These are phyloP conservation scores for Blastocladiella britannica DNA, from an alignment of 192 early-diverging fungal species.

Conservation along the genomic window DNA sequence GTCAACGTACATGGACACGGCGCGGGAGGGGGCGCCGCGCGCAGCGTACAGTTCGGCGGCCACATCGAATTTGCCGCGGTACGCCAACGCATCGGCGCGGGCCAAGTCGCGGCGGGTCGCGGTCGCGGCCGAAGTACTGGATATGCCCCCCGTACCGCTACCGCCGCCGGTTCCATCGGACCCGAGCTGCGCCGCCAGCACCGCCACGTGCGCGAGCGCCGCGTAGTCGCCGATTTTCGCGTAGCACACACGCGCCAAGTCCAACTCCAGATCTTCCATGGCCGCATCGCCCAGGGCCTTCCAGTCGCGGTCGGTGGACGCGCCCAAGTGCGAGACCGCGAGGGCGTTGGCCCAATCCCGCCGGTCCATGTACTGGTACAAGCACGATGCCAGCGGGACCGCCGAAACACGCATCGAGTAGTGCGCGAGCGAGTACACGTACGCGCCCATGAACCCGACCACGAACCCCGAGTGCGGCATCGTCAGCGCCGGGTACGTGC, in stretches of 20 bases:
- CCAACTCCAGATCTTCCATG: conserved; percentile 19
- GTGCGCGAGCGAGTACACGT: conserved; percentile 24
- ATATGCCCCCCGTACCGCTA: too few relatives aligned
- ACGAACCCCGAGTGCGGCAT: conserved; percentile 34
- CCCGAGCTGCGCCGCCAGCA: conserved; percentile 7
- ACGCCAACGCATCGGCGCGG: conserved; percentile 23
- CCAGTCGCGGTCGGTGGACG: conserved; percentile 31
- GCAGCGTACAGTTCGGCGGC: neutral
- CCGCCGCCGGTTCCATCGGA: neutral
- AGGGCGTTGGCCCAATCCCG: conserved; percentile 23
- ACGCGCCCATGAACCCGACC: conserved; percentile 34
- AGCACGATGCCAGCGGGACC: conserved; percentile 23
- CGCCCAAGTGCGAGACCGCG: conserved; percentile 27
- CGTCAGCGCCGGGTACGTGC: conserved; percentile 22
- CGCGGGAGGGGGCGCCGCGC: neutral
- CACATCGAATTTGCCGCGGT: conserved; percentile 20
- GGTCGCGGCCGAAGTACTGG: too few relatives aligned
- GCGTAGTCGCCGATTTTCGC: conserved; percentile 18
- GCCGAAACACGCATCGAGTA: conserved; percentile 27
- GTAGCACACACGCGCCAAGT: conserved; percentile 26
- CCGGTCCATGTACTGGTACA: conserved; percentile 26
- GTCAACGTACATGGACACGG: conserved; percentile 23
- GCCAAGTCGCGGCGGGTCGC: conserved; percentile 5
- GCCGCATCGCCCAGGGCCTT: conserved; percentile 22
- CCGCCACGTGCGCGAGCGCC: conserved; percentile 16